Evolutionary conservation across 768 basidiomycete genomes (phyloP).

Genomic region (Phylloporus rhodoxanthus): DNA sequence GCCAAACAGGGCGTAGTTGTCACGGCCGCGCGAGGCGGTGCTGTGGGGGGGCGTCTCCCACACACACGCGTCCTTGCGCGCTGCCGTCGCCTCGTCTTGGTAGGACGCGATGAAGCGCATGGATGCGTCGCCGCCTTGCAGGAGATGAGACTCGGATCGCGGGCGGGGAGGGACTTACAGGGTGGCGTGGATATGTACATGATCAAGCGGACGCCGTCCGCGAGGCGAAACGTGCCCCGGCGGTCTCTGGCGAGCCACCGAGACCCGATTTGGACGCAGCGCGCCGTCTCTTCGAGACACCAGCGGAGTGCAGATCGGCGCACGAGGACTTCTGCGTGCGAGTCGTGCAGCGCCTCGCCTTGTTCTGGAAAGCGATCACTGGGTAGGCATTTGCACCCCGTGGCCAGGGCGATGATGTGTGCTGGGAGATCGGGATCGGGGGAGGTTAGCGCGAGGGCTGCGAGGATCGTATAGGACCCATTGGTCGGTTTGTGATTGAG

Average conservation of each 20-base stretch:
- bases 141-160: slow-evolving; percentile 16
- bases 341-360: slow-evolving; percentile 83
- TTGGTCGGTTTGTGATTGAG: slow-evolving; percentile 47
- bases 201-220: slow-evolving; percentile 42
- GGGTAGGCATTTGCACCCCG: slow-evolving; percentile 86
- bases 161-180: slow-evolving; percentile 36
- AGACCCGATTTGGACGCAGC: slow-evolving; percentile 30
- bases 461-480: slow-evolving; percentile 59
- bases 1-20: slow-evolving; percentile 69
- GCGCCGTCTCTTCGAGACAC: slow-evolving; percentile 64
- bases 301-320: slow-evolving; percentile 73
- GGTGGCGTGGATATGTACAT: slow-evolving; percentile 78
- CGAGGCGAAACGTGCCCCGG: slow-evolving; percentile 42
- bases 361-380: slow-evolving; percentile 48
- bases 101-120: slow-evolving; percentile 66
- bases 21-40: slow-evolving; percentile 63
- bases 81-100: slow-evolving; percentile 73
- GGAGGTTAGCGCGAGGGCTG: slow-evolving; percentile 48
- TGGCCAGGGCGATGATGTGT: slow-evolving; percentile 66
- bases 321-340: slow-evolving; percentile 90
- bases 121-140: slow-evolving; percentile 82
- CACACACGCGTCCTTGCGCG: slow-evolving; percentile 49
- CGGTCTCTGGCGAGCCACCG: slow-evolving; percentile 41
- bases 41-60: slow-evolving; percentile 33
- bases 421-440: slow-evolving; percentile 14